Conservation (phyloP, 345 rosid genomes). For the Cardamine chenopodiifolia region DNA sequence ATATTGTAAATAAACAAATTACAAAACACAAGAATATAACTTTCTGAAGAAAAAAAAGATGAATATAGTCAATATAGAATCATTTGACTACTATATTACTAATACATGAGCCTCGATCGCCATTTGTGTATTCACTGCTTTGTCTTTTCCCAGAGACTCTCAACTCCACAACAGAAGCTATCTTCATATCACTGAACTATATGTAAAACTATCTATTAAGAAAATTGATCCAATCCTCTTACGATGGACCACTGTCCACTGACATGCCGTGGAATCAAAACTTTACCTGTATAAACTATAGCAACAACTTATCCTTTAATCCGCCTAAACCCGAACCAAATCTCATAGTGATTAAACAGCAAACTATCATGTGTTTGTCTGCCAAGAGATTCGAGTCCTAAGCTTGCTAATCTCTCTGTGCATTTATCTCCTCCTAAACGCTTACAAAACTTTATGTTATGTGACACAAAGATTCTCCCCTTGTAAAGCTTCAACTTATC, state of each 20-base stretch:
- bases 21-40: slow-evolving; percentile 2
- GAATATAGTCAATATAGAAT: neutral
- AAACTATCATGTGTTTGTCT: slow-evolving; percentile 81
- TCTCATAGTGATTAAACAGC: slow-evolving; percentile 89
- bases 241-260: neutral
- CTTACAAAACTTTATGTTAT: slow-evolving; percentile 80
- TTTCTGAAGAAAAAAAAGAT: neutral
- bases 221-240: neutral
- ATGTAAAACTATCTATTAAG: neutral
- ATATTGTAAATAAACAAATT: neutral
- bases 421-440: slow-evolving; percentile 81
- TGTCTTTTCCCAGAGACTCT: neutral
- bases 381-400: slow-evolving; percentile 69
- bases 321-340: slow-evolving; percentile 82
- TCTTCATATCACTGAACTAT: slow-evolving; percentile 7
- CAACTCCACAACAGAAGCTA: too few relatives aligned
- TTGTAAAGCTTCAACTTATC: slow-evolving; percentile 65
- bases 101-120: slow-evolving; percentile 8
- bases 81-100: neutral
- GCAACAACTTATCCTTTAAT: slow-evolving; percentile 45
- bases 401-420: slow-evolving; percentile 57
- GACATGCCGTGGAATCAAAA: slow-evolving; percentile 1
- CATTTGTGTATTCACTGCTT: slow-evolving; percentile 3
- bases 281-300: neutral
- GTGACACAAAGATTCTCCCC: slow-evolving; percentile 89